Evolutionary conservation across 805 yeast species (phyloP), one percentile per base, ranked within the genome.

Genomic region (Scheffersomyces coipomensis): DNA sequence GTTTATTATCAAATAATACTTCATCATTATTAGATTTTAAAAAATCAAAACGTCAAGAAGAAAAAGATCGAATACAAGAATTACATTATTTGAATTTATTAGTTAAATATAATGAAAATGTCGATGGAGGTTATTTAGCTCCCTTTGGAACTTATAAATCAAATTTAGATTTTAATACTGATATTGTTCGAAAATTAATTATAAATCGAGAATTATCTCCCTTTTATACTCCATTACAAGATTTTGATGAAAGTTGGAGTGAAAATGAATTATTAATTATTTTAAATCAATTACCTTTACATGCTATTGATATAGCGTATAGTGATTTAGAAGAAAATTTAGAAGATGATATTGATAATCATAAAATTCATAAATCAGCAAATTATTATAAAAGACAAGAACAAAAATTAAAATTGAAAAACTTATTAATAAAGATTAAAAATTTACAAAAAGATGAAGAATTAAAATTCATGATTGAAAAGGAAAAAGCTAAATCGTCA

Each of bases 81-180:
- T 60, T 62, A 13, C 88, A 81, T 49, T 77, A 76, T 38, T 50
- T 64, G 45, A 74, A 79, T 18, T 64, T 85, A 38, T 65, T 85
- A 17, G 88, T 85, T 2, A 68, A 74, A 44, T 75, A 61, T 51
- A 70, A 70, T 29, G 95, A 88, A 53, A 78, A 70, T 46, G 96
- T 91, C 12, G 98, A 93, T 63, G 99, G 99, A 15, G 99, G 99
- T 2, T 89, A 68, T 56, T 64, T 91, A 46, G 96, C 95, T 1
- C 97, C 98, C 0, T 87, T 78, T 62, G 97, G 97, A 2, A 85
- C 86, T 23, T 91, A 91, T 62, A 78, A 81, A 46, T 81, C 85
- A 34, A 83, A 81, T 49, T 59, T 84, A 39, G 96, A 87, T 58
- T 91, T 79, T 64, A 77, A 84, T 52, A 76, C 85, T 12, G 76